Conservation (phyloP, 306 rosid genomes). For the Dalbergia cochinchinensis region DNA sequence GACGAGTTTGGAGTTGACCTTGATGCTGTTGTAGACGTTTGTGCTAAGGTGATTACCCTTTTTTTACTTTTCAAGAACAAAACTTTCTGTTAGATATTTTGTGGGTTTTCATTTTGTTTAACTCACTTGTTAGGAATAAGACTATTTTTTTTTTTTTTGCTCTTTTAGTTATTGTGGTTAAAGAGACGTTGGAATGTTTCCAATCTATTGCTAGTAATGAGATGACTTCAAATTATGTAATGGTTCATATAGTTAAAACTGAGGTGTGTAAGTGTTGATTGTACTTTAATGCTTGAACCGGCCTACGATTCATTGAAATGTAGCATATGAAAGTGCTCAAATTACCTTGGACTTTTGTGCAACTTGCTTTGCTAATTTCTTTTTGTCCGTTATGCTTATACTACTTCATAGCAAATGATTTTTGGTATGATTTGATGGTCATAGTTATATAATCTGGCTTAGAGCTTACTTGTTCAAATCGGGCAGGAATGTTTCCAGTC, state of each 20-base stretch:
- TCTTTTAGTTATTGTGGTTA: no score
- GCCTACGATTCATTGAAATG: slow-evolving; percentile 8
- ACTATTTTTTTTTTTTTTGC: no score
- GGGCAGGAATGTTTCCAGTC: slow-evolving; percentile 26
- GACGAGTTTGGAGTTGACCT: slow-evolving; percentile 71
- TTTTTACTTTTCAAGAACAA: slow-evolving; percentile 9
- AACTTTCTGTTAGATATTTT: neutral
- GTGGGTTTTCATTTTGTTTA: neutral
- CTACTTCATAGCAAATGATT: slow-evolving; percentile 22
- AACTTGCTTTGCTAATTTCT: slow-evolving; percentile 25
- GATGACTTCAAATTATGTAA: neutral
- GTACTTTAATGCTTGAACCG: slow-evolving; percentile 41
- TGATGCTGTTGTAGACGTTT: slow-evolving; percentile 60
- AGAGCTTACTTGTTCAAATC: slow-evolving; percentile 31
- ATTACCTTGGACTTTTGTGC: slow-evolving; percentile 21
- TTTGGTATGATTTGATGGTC: slow-evolving; percentile 45
- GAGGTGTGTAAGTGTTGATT: neutral
- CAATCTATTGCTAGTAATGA: neutral
- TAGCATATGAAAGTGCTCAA: neutral
- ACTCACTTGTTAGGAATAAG: neutral
- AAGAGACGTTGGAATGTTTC: neutral
- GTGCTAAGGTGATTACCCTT: slow-evolving; percentile 61
- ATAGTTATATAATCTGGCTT: slow-evolving; percentile 21
- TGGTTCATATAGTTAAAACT: slow-evolving; percentile 19
- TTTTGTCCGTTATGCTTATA: slow-evolving; percentile 22